Base-by-base conservation (phyloP, 2,329 filamentous ascomycete genomes). In the Penicillium sp. region DNA sequence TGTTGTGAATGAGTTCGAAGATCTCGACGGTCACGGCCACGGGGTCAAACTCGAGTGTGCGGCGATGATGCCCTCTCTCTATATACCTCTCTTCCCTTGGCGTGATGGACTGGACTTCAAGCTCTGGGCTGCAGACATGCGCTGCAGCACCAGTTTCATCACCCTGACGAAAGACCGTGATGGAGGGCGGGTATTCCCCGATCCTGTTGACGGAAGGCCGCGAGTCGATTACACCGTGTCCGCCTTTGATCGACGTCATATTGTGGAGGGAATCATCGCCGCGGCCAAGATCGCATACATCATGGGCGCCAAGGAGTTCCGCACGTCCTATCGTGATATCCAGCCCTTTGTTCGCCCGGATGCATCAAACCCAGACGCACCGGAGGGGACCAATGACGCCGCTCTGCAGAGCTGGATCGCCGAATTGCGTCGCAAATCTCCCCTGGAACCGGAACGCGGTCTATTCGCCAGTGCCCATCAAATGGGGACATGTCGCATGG, bases 11-110 rank as follows among this genome's bases (percentile, higher is more conserved):
- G 82, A 86, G 46, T 88, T 90, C 57, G 86, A 94, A 55, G 85
- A 96, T 57, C 75, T 90, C 0, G 89, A 95, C 64, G 80, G 81
- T 5, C 76, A 83, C 37, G 88, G 89, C 48, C 88, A 96, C 59
- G 91, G 91, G 35, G 77, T 78, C 42, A 95, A 94, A 66, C 74
- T 96, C 27, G 90, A 96, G 73, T 76, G 83, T 8, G 81, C 81
- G 1, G 80, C 79, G 59, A 90, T 93, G 85, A 61, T 89, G 61
- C 88, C 90, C 0, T 80, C 82, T 13, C 65, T 82, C 3, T 77
- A 81, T 57, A 71, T 90, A 11, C 73, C 82, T 4, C 71, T 78
- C 44, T 73, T 87, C 45, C 78, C 83, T 11, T 94, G 86, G 83
- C 72, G 66, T n/a, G 73, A 74, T 46, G 86, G 83, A 0, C 64